These are phyloP conservation scores for Salvia splendens DNA, from an alignment of 257 asterid species.

Conservation along the genomic window DNA sequence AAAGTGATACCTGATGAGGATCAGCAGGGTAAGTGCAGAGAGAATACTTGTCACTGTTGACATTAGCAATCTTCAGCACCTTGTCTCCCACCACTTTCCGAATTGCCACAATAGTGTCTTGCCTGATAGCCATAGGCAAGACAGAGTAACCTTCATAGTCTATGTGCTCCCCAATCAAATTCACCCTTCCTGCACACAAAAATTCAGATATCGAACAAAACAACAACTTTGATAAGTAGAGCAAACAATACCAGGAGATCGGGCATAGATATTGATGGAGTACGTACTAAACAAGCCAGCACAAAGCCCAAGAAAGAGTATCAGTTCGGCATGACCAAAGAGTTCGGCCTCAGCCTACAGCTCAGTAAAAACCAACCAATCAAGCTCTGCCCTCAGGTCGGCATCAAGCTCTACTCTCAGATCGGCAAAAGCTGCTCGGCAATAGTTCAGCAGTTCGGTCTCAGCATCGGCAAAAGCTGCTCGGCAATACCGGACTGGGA, in stretches of 20 bases:
- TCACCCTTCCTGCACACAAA: slow-evolving; percentile 75
- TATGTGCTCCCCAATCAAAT: slow-evolving; percentile 97
- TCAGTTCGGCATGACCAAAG: no score
- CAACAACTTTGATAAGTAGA: not conserved
- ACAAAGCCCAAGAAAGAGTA: no score
- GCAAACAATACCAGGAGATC: slow-evolving; percentile 75
- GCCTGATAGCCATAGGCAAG: slow-evolving; percentile 97
- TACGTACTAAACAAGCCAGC: no score
- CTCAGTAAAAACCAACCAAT: no score
- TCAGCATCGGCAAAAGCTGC: no score
- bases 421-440: no score
- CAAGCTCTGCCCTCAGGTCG: no score
- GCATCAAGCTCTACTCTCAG: no score
- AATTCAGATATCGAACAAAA: not conserved
- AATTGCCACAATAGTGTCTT: slow-evolving; percentile 89
- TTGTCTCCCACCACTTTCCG: slow-evolving; percentile 57
- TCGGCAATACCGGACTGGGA: no score
- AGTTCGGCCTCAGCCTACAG: no score
- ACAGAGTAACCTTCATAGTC: slow-evolving; percentile 99
- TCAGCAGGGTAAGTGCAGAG: slow-evolving; percentile 87
- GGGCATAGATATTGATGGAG: slow-evolving; percentile 73
- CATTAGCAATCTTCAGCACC: slow-evolving; percentile 70
- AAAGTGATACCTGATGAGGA: slow-evolving; percentile 67
- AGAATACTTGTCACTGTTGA: slow-evolving; percentile 68
- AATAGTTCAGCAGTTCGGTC: no score